phyloP scores from a whole-genome alignment of 352 stramenopile genomes.

The Globisporangium solare region DNA sequence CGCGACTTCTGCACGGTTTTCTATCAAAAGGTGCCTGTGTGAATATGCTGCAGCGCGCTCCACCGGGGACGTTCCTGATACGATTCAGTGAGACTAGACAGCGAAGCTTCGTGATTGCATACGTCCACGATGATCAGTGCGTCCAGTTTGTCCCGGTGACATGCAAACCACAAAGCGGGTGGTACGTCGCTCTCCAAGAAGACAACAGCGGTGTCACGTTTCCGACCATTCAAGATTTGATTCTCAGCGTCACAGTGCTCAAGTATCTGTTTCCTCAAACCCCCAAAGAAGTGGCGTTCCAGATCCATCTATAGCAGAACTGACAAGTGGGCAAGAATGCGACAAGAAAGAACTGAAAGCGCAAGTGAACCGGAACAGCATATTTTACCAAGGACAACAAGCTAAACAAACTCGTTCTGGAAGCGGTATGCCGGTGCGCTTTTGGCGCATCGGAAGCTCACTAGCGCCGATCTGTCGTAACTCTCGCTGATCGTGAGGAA shows the following conservation, averaged over 20 bases:
- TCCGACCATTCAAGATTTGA: slow-evolving; percentile 57
- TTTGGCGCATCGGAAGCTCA: slow-evolving; percentile 72
- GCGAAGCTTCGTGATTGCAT: slow-evolving; percentile 67
- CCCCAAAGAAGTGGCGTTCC: slow-evolving; percentile 68
- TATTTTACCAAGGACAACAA: neutral
- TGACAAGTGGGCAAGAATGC: too few relatives aligned
- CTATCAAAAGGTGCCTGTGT: slow-evolving; percentile 77
- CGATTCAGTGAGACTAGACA: slow-evolving; percentile 72
- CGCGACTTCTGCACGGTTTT: slow-evolving; percentile 76
- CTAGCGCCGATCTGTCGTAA: slow-evolving; percentile 67
- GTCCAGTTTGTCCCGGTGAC: slow-evolving; percentile 77
- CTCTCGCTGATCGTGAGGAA: slow-evolving; percentile 70
- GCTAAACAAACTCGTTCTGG: neutral
- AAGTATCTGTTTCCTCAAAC: slow-evolving; percentile 78
- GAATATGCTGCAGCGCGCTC: slow-evolving; percentile 64
- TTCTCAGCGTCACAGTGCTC: slow-evolving; percentile 73
- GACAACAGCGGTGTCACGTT: slow-evolving; percentile 50
- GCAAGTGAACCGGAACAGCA: neutral
- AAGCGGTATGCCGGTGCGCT: slow-evolving; percentile 13
- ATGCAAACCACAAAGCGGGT: slow-evolving; percentile 36
- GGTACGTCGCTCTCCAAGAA: slow-evolving; percentile 62
- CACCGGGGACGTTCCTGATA: slow-evolving; percentile 71
- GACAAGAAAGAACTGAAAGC: neutral
- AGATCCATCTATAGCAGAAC: slow-evolving; percentile 12
- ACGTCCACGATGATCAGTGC: slow-evolving; percentile 49